These are phyloP conservation scores for Naumovozyma baii DNA, from an alignment of 805 yeast genomes.

Conservation along the genomic window DNA sequence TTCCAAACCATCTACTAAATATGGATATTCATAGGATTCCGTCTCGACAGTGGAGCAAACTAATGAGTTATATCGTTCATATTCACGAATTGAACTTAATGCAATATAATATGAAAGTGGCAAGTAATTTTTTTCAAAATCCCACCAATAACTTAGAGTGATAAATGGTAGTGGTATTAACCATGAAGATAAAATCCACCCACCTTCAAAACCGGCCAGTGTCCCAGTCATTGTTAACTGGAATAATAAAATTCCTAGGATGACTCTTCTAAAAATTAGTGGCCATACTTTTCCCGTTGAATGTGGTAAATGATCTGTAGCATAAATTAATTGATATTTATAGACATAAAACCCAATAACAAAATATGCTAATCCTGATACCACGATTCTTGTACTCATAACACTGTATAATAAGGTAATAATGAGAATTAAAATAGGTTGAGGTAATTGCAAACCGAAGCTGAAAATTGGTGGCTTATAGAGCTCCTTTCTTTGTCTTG, in stretches of 20 bases:
- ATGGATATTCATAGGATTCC: conserved; percentile 68
- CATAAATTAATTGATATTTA: conserved; percentile 82
- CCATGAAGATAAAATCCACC: conserved; percentile 62
- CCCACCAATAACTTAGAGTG: conserved; percentile 60
- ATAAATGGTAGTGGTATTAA: conserved; percentile 68
- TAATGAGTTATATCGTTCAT: conserved; percentile 28
- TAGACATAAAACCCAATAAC: conserved; percentile 77
- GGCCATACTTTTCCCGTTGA: conserved; percentile 98
- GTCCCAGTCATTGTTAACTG: conserved; percentile 93
- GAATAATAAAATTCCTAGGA: conserved; percentile 70
- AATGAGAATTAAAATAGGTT: conserved; percentile 75
- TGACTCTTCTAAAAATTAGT: conserved; percentile 68
- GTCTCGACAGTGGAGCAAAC: conserved; percentile 19
- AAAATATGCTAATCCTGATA: conserved; percentile 79
- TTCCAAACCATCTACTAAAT: conserved; percentile 56
- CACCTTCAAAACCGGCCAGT: conserved; percentile 65
- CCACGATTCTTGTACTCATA: conserved; percentile 75
- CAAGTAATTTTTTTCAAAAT: conserved; percentile 68
- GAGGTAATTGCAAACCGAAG: conserved; percentile 86
- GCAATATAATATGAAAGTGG: conserved; percentile 85
- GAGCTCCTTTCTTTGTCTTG: conserved; percentile 65
- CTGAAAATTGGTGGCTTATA: conserved; percentile 87
- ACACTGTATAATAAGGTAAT: conserved; percentile 83
- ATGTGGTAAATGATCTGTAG: conserved; percentile 92
- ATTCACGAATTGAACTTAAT: conserved; percentile 59